These are phyloP conservation scores for Neurospora intermedia DNA, from an alignment of 495 filamentous ascomycete genomes.

Conservation along the genomic window DNA sequence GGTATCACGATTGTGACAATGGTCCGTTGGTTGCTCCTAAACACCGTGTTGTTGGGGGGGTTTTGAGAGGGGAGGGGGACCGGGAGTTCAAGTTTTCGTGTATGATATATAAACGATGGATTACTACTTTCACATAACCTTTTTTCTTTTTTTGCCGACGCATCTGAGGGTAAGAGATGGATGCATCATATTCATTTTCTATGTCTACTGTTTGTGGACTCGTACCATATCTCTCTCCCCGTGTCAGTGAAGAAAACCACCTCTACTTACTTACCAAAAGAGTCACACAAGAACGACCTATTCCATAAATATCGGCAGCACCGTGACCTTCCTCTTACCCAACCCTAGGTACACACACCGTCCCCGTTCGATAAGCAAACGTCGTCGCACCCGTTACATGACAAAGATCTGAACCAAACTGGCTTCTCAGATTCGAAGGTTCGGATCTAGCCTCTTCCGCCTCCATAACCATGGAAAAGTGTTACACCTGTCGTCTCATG, in stretches of 20 bases:
- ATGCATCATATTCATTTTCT: neutral
- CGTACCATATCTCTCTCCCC: too few relatives aligned
- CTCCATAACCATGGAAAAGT: neutral
- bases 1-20: neutral
- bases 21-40: neutral
- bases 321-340: neutral
- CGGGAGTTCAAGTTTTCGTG: neutral
- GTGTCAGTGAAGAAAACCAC: too few relatives aligned
- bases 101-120: neutral
- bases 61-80: neutral
- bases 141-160: neutral
- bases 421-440: neutral
- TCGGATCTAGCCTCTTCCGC: neutral
- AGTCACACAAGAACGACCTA: neutral
- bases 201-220: neutral
- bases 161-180: neutral
- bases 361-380: neutral
- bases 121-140: neutral
- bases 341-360: neutral
- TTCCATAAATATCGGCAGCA: neutral
- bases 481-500: neutral
- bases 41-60: neutral
- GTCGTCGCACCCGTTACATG: neutral
- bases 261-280: too few relatives aligned
- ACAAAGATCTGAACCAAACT: too few relatives aligned